Evolutionary conservation across 305 asterid genomes (phyloP).

Genomic region (Solanum aculeatissimum): DNA sequence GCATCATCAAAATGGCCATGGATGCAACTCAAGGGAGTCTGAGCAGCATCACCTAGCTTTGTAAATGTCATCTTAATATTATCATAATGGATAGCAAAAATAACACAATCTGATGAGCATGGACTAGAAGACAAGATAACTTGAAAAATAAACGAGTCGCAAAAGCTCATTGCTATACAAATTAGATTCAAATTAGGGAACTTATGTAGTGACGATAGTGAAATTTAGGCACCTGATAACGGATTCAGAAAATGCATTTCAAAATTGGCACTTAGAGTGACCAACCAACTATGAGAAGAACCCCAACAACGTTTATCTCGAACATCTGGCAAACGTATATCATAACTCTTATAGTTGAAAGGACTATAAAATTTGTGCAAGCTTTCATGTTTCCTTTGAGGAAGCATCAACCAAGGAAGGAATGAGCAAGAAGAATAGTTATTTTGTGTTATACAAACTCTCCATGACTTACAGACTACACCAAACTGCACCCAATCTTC

Average conservation of each 20-base stretch:
- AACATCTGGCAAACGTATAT: constrained; percentile 3
- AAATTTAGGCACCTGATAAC: constrained; percentile 3
- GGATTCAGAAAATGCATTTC: constrained; percentile 6
- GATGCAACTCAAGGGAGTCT: constrained; percentile 7
- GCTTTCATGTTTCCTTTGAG: not conserved
- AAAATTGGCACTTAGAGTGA: not conserved
- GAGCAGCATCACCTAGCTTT: constrained; percentile 1
- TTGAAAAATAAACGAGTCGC: constrained; percentile 1
- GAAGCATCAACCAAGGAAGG: constrained; percentile 15
- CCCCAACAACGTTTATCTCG: constrained; percentile 19
- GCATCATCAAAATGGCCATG: not conserved
- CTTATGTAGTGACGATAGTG: constrained; percentile 8
- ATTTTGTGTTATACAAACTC: not conserved
- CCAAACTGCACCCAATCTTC: constrained; percentile 7
- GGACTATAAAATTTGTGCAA: constrained; percentile 2
- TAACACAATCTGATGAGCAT: constrained; percentile 6
- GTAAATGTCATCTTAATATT: constrained; percentile 9
- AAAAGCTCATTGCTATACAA: not conserved
- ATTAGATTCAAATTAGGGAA: not conserved
- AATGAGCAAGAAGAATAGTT: not conserved
- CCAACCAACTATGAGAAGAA: constrained; percentile 25
- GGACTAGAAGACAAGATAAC: constrained; percentile 20
- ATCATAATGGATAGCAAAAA: constrained; percentile 4
- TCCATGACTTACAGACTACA: constrained; percentile 13
- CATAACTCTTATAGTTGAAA: constrained; percentile 1